Evolutionary conservation across 768 basidiomycete species (phyloP).

Genomic region (Panaeolus papilionaceus): DNA sequence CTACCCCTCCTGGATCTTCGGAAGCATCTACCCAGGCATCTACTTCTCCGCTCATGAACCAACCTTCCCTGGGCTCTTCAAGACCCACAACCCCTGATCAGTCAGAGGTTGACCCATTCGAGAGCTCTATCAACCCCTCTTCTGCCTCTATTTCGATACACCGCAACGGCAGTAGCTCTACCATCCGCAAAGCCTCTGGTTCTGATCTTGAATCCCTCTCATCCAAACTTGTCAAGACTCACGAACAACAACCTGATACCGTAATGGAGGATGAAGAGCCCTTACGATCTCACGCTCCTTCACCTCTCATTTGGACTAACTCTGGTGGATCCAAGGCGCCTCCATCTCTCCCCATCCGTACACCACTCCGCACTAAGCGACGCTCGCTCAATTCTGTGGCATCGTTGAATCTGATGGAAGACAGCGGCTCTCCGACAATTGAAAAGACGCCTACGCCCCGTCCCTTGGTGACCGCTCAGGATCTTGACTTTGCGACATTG

Average conservation of each 20-base stretch:
- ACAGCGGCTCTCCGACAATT: slow-evolving; percentile 54
- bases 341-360: slow-evolving; percentile 74
- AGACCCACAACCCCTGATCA: slow-evolving; percentile 66
- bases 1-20: slow-evolving; percentile 49
- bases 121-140: slow-evolving; percentile 32
- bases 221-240: slow-evolving; percentile 35
- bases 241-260: slow-evolving; percentile 48
- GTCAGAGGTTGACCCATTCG: slow-evolving; percentile 49
- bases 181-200: slow-evolving; percentile 54
- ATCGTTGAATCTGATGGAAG: slow-evolving; percentile 42
- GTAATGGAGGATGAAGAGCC: slow-evolving; percentile 55
- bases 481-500: slow-evolving; percentile 65
- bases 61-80: slow-evolving; percentile 48
- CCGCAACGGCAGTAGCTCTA: slow-evolving; percentile 62
- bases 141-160: slow-evolving; percentile 39
- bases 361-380: slow-evolving; percentile 94
- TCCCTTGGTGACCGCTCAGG: slow-evolving; percentile 46
- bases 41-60: slow-evolving; percentile 46
- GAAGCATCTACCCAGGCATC: slow-evolving; percentile 61
- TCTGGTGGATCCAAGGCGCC: slow-evolving; percentile 49
- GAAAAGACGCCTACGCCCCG: slow-evolving; percentile 50
- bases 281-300: slow-evolving; percentile 28
- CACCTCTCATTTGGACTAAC: slow-evolving; percentile 36
- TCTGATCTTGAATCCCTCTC: slow-evolving; percentile 44
- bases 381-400: slow-evolving; percentile 92